Base-by-base conservation (phyloP, 441 rosid genomes). In the Erodium trifolium region DNA sequence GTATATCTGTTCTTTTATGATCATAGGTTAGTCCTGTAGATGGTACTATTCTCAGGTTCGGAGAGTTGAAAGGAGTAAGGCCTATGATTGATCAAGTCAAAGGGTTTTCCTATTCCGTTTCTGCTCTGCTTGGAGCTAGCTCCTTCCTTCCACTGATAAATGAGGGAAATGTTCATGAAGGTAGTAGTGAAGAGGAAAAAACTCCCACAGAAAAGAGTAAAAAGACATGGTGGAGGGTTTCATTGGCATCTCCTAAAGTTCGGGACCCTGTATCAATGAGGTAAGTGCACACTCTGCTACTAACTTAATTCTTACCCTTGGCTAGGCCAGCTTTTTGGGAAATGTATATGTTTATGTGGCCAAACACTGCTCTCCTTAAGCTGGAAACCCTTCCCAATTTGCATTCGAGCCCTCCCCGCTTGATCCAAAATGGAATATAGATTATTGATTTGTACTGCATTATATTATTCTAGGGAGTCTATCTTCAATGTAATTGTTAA, bases 81-180 rank as follows among this genome's bases (percentile, higher is more conserved):
- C 90, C 96, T 65, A 84, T 82, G 91, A 90, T 94, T 73, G 94
- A 91, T 81, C 99, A 94, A 82, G 99, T 91, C 63, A 94, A 94
- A 84, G 99, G 97, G 68, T 83, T 81, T 82, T 87, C 97, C 67
- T 91, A 90, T 79, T 87, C 99, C 57, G 87, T 87, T 67, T 76
- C 85, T 13, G 83, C 99, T 73, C 96, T 94, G 82, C 97, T 94
- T 14, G 99, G 99, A 72, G 78, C 81, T 60, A 83, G 81, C 80
- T 73, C 93, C 70, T 75, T 87, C 16, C 89, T 88, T 78, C 93
- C 92, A 34, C 76, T 78, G 82, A 81, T 77, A 73, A 80, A 87
- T 70, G 86, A 79, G 72, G 83, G 80, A 67, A 72, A 82, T 18
- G 63, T 68, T 60, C 70, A 73, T 63, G 78, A 82, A 47, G 79